phyloP scores from a whole-genome alignment of 768 basidiomycete species.

The Leccinum disarticulatum region DNA sequence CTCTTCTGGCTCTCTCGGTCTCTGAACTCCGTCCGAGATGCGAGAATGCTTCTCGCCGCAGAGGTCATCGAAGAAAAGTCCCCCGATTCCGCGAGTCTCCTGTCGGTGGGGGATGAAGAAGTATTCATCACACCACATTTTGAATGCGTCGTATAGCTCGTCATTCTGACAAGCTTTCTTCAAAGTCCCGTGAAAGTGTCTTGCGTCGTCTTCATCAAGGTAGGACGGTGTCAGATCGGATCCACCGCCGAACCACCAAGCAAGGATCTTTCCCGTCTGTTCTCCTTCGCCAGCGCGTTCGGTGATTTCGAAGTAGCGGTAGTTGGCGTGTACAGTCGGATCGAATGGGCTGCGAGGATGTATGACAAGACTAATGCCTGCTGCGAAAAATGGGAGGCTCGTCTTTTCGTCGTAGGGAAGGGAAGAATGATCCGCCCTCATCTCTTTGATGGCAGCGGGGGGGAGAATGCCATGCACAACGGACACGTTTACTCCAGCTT shows the following conservation, averaged over 20 bases:
- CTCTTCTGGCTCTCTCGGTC: slow-evolving; percentile 60
- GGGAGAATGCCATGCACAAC: slow-evolving; percentile 88
- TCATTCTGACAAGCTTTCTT: slow-evolving; percentile 76
- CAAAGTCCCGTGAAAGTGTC: slow-evolving; percentile 81
- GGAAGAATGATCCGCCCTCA: slow-evolving; percentile 88
- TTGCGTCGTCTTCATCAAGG: slow-evolving; percentile 82
- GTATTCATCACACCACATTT: slow-evolving; percentile 97
- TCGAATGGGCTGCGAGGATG: slow-evolving; percentile 93
- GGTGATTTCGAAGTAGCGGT: slow-evolving; percentile 94
- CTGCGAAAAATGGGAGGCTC: slow-evolving; percentile 89
- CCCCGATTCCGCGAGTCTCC: slow-evolving; percentile 89
- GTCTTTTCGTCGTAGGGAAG: slow-evolving; percentile 60
- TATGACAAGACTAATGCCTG: slow-evolving; percentile 88
- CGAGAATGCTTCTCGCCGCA: slow-evolving; percentile 62
- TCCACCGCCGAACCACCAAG: slow-evolving; percentile 99
- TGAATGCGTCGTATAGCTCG: slow-evolving; percentile 74
- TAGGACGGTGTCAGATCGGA: slow-evolving; percentile 94
- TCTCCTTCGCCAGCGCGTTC: slow-evolving; percentile 42
- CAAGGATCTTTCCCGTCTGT: slow-evolving; percentile 54
- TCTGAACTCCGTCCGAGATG: slow-evolving; percentile 43
- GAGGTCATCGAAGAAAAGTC: slow-evolving; percentile 96
- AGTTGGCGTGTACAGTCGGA: slow-evolving; percentile 94
- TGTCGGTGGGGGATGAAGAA: slow-evolving; percentile 87
- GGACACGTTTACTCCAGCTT: slow-evolving; percentile 94
- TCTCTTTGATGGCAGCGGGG: slow-evolving; percentile 87